A percentile compares a stretch with the other conserved stretches of the same genome.
Conservation (phyloP, 345 rosid genomes). For the Lumnitzera littorea region DNA sequence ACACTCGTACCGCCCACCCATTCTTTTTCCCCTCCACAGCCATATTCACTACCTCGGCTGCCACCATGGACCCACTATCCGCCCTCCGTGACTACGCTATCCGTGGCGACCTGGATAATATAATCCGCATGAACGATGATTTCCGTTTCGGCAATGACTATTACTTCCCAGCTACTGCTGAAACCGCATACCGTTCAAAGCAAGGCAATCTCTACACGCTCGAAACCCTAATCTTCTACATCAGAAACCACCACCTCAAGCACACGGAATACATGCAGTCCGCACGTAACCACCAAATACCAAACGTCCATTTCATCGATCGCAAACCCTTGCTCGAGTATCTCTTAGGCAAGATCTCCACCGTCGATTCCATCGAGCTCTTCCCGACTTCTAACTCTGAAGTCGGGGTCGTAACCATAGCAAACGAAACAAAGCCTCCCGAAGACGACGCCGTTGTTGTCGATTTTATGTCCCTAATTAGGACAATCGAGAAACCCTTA, state of each 20-base stretch:
- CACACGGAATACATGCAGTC: conserved; percentile 72
- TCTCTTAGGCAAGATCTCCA: conserved; percentile 58
- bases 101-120: conserved; percentile 50
- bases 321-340: conserved; percentile 83
- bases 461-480: conserved; percentile 31
- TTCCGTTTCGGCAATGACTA: conserved; percentile 65
- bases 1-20: not conserved
- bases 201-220: conserved; percentile 76
- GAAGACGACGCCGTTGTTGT: conserved; percentile 10
- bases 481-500: conserved; percentile 59
- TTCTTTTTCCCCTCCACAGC: not conserved
- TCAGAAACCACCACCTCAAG: conserved; percentile 58
- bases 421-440: conserved; percentile 7
- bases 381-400: conserved; percentile 36
- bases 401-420: not conserved
- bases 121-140: conserved; percentile 40
- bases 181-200: conserved; percentile 82
- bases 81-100: conserved; percentile 71
- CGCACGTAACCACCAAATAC: conserved; percentile 48
- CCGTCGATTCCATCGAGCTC: conserved; percentile 66
- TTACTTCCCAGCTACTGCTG: conserved; percentile 49
- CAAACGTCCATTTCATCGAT: conserved; percentile 69
- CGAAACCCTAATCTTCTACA: conserved; percentile 60
- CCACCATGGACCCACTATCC: conserved; percentile 61
- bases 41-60: not conserved